Evolutionary conservation across 352 stramenopile genomes (phyloP).

Genomic region (Phytophthora meadii): DNA sequence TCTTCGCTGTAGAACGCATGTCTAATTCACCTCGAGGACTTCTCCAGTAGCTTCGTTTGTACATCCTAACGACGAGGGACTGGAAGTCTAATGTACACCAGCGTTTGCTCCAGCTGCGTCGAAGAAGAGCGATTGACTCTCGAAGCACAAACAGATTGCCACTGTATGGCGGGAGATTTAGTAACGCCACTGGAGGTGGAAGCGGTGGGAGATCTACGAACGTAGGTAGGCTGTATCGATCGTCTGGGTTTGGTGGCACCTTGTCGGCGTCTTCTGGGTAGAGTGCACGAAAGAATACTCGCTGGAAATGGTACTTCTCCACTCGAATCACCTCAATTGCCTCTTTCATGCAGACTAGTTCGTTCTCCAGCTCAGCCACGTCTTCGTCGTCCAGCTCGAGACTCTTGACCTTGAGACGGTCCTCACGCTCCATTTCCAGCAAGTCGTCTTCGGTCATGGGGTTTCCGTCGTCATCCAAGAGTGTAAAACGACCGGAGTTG

Average conservation of each 20-base stretch:
- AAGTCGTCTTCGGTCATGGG: slow-evolving; percentile 58
- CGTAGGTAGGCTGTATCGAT: background rate
- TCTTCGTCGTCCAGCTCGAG: slow-evolving; percentile 71
- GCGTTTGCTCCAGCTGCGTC: slow-evolving; percentile 81
- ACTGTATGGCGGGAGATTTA: slow-evolving; percentile 69
- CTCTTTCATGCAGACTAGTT: slow-evolving; percentile 51
- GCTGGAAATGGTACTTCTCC: slow-evolving; percentile 66
- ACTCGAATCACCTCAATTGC: slow-evolving; percentile 70
- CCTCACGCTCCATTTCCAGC: slow-evolving; percentile 53
- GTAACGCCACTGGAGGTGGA: slow-evolving; percentile 26
- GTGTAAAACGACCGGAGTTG: slow-evolving; percentile 51
- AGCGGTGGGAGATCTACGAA: slow-evolving; percentile 29
- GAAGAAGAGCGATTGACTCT: slow-evolving; percentile 67
- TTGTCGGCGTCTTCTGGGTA: slow-evolving; percentile 34
- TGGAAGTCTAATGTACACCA: slow-evolving; percentile 81
- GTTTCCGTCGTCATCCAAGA: slow-evolving; percentile 69
- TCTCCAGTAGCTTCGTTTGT: slow-evolving; percentile 86
- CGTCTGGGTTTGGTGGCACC: slow-evolving; percentile 4
- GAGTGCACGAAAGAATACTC: slow-evolving; percentile 57
- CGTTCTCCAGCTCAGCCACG: slow-evolving; percentile 56
- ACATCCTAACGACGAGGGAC: slow-evolving; percentile 59
- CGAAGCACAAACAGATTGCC: slow-evolving; percentile 79
- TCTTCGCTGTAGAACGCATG: slow-evolving; percentile 53
- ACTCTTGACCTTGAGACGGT: slow-evolving; percentile 56
- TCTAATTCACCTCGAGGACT: slow-evolving; percentile 63